Evolutionary conservation across 164 flowering plant species (phyloP).

Genomic region (Euptelea pleiosperma): DNA sequence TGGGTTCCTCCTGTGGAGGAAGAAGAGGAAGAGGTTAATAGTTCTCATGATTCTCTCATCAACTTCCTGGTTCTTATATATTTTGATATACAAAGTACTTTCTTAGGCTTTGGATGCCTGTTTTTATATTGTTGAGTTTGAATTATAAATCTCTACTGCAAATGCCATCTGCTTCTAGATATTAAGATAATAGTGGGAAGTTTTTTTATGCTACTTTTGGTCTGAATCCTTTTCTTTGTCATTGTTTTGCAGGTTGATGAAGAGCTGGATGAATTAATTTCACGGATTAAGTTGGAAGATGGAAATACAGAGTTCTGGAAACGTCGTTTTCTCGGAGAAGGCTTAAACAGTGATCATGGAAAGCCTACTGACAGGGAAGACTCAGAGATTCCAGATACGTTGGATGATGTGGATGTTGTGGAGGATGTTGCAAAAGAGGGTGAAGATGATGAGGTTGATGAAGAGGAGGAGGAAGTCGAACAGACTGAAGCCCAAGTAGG

Average conservation of each 20-base stretch:
- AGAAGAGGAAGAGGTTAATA: conserved; percentile 83
- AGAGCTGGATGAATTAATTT: conserved; percentile 80
- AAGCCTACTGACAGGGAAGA: conserved; percentile 30
- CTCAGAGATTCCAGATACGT: conserved; percentile 35
- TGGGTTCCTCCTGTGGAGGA: conserved; percentile 98
- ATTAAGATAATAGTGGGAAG: background rate
- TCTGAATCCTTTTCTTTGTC: background rate
- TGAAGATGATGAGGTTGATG: conserved; percentile 47
- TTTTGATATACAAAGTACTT: background rate
- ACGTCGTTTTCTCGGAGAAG: conserved; percentile 95
- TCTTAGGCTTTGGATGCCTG: background rate
- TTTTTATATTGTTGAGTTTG: background rate
- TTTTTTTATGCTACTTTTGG: background rate
- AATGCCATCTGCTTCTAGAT: conserved; percentile 9
- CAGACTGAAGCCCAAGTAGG: conserved; percentile 62
- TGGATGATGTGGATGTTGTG: conserved; percentile 38
- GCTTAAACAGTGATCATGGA: conserved; percentile 30
- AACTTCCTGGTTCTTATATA: background rate
- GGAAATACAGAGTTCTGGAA: conserved; percentile 98
- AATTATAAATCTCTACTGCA: background rate
- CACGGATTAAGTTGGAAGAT: conserved; percentile 76
- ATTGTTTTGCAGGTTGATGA: conserved; percentile 70
- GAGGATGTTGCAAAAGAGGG: conserved; percentile 56
- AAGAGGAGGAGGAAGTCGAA: conserved; percentile 59
- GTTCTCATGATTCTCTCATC: background rate